Evolutionary conservation across 2,329 filamentous ascomycete genomes (phyloP), one percentile per base, ranked within the genome.

Genomic region (Alternaria sp.): DNA sequence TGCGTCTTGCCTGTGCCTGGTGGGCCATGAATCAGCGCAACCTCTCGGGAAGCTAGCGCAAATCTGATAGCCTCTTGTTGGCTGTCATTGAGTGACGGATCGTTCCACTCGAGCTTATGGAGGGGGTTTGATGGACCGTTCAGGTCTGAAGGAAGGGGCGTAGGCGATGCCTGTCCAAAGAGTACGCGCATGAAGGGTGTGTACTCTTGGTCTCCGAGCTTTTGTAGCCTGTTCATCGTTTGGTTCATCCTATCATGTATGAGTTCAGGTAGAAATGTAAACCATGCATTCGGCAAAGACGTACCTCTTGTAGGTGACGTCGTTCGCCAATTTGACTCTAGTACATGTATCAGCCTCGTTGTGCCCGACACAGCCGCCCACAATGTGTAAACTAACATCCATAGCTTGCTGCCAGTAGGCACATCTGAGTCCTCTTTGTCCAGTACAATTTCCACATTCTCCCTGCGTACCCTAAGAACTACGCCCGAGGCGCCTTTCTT

Each of bases 1-100:
- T 98, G 95, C 0, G 96, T 99, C 80, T 99, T 99, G 52, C 96
- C 96, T 0, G 96, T 99, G 1, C 96, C 96, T 1, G 96, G 96
- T 1, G 96, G 96, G 0, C 96, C 96, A 77, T 99, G 96, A 57
- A 99, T 97, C 62, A 97, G 84, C 3, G 93, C 92, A 26, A 98
- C 87, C 73, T 97, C 93, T 57, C 85, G 86, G 1, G 92, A 91
- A 7, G 90, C 91, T 57, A 99, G 82, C 0, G 95, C 93, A 75
- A 98, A 99, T n/a, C 88, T 82, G 63, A 90, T 86, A 1, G 88
- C 88, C 65, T 89, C 86, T 71, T 88, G 85, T 68, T 90, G 88
- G 13, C 86, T 89, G 55, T 86, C 83, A 57, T 90, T 90, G 17
- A 90, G 76, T 1, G 80, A 83, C 2, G 85, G 80, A 72, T 89